Conservation (phyloP, 78 protist species). For the Mastigamoeba balamuthi region DNA sequence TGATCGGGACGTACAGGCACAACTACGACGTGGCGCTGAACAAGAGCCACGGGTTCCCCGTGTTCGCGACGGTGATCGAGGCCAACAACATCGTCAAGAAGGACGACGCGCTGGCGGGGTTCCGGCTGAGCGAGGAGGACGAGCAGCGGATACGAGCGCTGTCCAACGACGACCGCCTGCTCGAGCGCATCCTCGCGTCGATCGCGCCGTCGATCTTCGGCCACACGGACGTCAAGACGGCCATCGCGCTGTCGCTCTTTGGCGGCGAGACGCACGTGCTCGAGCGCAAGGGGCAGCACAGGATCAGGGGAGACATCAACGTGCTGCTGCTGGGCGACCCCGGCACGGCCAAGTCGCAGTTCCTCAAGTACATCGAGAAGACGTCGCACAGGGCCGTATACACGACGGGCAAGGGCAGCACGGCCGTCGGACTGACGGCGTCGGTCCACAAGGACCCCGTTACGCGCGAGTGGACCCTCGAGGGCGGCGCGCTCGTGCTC, state of each 20-base stretch:
- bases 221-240: constrained; percentile 91
- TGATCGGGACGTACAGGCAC: constrained; percentile 81
- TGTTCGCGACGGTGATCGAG: constrained; percentile 92
- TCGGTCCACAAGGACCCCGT: constrained; percentile 90
- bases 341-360: constrained; percentile 35
- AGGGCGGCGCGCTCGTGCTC: constrained; percentile 99
- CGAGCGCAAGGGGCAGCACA: constrained; percentile 48
- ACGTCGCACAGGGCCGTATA: constrained; percentile 94
- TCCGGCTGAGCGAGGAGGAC: constrained; percentile 82
- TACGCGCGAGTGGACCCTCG: constrained; percentile 97
- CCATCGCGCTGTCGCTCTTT: constrained; percentile 89
- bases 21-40: constrained; percentile 73
- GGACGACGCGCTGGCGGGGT: constrained; percentile 32
- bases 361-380: constrained; percentile 87
- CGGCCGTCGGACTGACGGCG: constrained; percentile 99
- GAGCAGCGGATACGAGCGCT: constrained; percentile 36
- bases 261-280: constrained; percentile 79
- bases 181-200: constrained; percentile 60
- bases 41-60: constrained; percentile 91
- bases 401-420: constrained; percentile 97
- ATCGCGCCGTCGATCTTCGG: constrained; percentile 98
- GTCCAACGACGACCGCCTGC: constrained; percentile 58
- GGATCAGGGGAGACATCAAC: constrained; percentile 98
- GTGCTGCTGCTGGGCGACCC: constrained; percentile 99
- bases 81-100: constrained; percentile 77